Percentiles rank a stretch among this genome's conserved stretches.
Evolutionary conservation across 2,329 filamentous ascomycete genomes (phyloP).

Genomic region (Trichoderma aggressivum): DNA sequence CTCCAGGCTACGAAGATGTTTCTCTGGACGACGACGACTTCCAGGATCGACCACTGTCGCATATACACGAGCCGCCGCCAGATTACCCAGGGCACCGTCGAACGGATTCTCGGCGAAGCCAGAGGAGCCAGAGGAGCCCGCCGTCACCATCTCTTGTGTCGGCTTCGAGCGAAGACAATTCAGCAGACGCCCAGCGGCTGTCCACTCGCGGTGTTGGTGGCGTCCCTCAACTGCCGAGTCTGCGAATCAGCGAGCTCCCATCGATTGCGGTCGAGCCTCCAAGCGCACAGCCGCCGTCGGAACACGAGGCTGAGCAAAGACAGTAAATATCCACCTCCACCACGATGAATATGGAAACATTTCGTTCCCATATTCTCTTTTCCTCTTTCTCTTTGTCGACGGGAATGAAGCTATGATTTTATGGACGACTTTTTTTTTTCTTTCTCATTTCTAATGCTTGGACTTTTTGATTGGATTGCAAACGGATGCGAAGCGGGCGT

Average conservation of each 20-base stretch:
- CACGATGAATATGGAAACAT: background rate
- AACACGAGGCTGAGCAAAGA: slow-evolving; percentile 1
- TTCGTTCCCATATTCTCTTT: too few relatives aligned
- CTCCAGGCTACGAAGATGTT: slow-evolving; percentile 54
- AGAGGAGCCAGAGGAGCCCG: background rate
- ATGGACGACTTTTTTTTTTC: slow-evolving; percentile 1
- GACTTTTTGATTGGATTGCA: background rate
- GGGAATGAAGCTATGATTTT: slow-evolving; percentile 14
- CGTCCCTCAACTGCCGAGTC: slow-evolving; percentile 49
- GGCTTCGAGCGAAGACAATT: background rate
- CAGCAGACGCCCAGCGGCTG: background rate
- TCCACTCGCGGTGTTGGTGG: slow-evolving; percentile 36
- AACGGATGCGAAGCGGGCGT: slow-evolving; percentile 13
- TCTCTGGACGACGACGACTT: slow-evolving; percentile 39
- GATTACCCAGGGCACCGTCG: slow-evolving; percentile 45
- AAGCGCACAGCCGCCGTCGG: background rate
- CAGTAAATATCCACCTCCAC: slow-evolving; percentile 1
- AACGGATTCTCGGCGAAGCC: slow-evolving; percentile 26
- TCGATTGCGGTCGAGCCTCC: slow-evolving; percentile 41
- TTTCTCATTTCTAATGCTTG: background rate
- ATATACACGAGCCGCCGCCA: slow-evolving; percentile 49
- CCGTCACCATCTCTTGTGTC: background rate
- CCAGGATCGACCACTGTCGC: slow-evolving; percentile 38
- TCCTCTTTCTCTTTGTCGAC: background rate
- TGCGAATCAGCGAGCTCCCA: slow-evolving; percentile 49